phyloP scores from a whole-genome alignment of 495 filamentous ascomycete genomes.

The Podospora appendiculata region DNA sequence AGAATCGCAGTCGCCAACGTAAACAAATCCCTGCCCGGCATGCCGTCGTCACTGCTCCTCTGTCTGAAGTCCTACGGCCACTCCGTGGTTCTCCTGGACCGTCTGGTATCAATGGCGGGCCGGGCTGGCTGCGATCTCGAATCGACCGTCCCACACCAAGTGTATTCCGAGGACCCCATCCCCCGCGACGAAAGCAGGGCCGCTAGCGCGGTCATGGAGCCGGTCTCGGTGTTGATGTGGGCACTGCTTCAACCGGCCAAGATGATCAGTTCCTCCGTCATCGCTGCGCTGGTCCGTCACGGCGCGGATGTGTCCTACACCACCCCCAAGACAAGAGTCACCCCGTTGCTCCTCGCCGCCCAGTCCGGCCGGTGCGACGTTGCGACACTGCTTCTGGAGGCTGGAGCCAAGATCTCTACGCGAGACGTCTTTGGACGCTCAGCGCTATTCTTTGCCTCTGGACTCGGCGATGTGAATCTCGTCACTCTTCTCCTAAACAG shows the following conservation, averaged over 20 bases:
- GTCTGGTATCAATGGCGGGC: conserved; percentile 3
- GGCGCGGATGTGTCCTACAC: conserved; percentile 33
- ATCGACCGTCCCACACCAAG: conserved; percentile 11
- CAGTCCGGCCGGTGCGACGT: conserved; percentile 25
- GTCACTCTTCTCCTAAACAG: conserved; percentile 11
- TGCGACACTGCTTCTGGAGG: conserved; percentile 25
- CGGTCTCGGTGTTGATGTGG: conserved; percentile 34
- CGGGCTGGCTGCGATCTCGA: conserved; percentile 16
- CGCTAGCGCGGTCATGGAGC: conserved; percentile 19
- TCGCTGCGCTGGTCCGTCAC: conserved; percentile 29
- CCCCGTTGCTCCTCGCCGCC: conserved; percentile 31
- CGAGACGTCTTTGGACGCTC: conserved; percentile 32
- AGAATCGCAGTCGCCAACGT: conserved; percentile 8
- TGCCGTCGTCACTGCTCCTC: conserved; percentile 15
- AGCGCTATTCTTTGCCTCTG: conserved; percentile 30
- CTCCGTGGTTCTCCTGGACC: conserved; percentile 14
- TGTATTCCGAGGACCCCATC: conserved; percentile 4
- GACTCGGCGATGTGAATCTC: conserved; percentile 12
- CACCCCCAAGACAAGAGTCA: conserved; percentile 26
- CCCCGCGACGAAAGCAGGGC: conserved; percentile 9
- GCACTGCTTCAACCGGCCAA: conserved; percentile 30
- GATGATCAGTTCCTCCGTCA: conserved; percentile 22
- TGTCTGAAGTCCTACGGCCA: conserved; percentile 18
- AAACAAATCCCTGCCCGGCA: conserved; percentile 15
- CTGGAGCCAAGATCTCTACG: conserved; percentile 29